phyloP scores from a whole-genome alignment of 208 protist species.

The Endotrypanum monterogeii region DNA sequence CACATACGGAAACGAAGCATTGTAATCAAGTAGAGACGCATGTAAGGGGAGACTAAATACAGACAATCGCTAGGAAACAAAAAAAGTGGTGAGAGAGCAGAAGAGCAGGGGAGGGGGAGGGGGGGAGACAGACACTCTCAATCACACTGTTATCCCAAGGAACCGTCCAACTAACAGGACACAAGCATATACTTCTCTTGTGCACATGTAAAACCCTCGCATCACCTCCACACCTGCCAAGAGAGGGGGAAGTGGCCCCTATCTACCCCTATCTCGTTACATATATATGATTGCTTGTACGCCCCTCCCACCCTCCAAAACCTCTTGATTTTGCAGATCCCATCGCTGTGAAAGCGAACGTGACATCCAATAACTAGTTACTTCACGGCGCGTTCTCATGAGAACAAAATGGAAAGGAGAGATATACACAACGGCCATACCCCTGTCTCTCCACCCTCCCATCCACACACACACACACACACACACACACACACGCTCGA shows the following conservation, averaged over 20 bases:
- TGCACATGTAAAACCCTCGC: too few species aligned
- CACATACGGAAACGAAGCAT: too few species aligned
- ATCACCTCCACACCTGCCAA: too few species aligned
- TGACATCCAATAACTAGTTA: background rate
- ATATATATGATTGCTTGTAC: background rate
- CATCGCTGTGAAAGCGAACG: background rate
- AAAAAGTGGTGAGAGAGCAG: background rate
- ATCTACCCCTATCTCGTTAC: too few species aligned
- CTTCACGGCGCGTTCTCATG: background rate
- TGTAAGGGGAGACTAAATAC: background rate
- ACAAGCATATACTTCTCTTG: background rate
- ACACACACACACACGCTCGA: background rate
- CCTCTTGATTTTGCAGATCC: background rate
- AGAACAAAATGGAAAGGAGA: too few species aligned
- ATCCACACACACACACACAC: background rate
- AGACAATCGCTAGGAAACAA: background rate
- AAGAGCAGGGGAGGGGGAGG: background rate
- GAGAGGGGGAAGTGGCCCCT: too few species aligned
- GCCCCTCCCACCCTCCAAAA: background rate
- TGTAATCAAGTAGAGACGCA: too few species aligned
- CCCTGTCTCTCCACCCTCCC: background rate
- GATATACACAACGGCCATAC: background rate
- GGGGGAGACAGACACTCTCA: too few species aligned
- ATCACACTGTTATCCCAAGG: too few species aligned
- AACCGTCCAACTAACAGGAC: background rate